A percentile compares a stretch with the other conserved stretches of the same genome.
phyloP scores from a whole-genome alignment of 2,329 filamentous ascomycete genomes.

The Colletotrichum horii region DNA sequence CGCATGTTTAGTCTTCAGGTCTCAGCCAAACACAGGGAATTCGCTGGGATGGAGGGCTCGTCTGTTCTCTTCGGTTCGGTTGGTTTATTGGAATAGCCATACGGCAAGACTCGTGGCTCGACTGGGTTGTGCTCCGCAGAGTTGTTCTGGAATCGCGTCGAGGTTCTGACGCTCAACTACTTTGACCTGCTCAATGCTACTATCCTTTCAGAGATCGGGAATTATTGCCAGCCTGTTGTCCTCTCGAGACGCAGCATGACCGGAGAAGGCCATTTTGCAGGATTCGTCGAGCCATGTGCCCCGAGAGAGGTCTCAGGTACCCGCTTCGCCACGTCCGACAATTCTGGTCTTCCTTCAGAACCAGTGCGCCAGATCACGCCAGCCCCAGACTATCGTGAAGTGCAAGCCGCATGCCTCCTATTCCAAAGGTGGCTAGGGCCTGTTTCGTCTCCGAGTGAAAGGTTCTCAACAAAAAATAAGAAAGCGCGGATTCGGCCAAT shows the following conservation, averaged over 20 bases:
- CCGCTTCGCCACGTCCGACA: conserved; percentile 2
- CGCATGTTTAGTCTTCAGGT: background rate
- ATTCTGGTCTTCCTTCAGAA: background rate
- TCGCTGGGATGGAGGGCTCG: background rate
- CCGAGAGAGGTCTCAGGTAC: conserved; percentile 17
- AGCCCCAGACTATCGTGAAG: conserved; percentile 13
- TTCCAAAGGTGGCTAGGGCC: conserved; percentile 6
- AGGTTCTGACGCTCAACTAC: background rate
- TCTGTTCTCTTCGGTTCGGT: background rate
- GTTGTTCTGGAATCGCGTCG: background rate
- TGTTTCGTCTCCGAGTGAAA: conserved; percentile 13
- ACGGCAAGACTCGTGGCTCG: background rate
- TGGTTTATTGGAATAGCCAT: background rate
- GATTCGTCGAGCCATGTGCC: conserved; percentile 1
- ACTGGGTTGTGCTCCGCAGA: background rate
- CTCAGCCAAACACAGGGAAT: conserved; percentile 8
- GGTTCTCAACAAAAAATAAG: conserved; percentile 20
- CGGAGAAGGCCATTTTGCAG: background rate
- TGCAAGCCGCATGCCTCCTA: conserved; percentile 11
- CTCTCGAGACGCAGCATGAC: background rate
- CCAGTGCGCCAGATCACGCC: conserved; percentile 1
- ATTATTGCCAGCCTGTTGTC: background rate
- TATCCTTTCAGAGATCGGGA: background rate
- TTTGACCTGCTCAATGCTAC: background rate
- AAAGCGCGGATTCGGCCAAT: background rate